Conservation (phyloP, 1,284 basidiomycete genomes). For the Phaffia rhodozyma region DNA sequence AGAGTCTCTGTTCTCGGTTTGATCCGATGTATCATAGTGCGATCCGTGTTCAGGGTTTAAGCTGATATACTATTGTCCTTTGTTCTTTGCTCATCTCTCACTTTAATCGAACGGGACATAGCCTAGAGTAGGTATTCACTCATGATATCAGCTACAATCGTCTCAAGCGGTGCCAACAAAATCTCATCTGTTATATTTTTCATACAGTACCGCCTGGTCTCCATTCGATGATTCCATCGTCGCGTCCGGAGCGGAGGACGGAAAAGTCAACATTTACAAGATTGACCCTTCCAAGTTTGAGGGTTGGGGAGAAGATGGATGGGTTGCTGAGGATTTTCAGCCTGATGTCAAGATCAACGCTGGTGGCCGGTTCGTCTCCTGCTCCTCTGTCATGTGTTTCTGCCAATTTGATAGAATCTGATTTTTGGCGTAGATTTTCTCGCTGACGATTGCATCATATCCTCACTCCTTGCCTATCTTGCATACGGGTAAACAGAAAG, state of each 20-base stretch:
- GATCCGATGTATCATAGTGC: not conserved
- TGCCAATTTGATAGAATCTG: not conserved
- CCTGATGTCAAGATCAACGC: slow-evolving; percentile 45
- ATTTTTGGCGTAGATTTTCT: not conserved
- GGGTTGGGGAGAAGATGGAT: slow-evolving; percentile 74
- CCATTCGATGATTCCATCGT: slow-evolving; percentile 86
- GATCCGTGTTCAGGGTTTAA: too few species aligned
- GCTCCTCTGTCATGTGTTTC: not conserved
- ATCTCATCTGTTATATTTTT: slow-evolving; percentile 41
- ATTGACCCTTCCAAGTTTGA: slow-evolving; percentile 59
- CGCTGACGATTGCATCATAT: not conserved
- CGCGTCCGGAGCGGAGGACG: slow-evolving; percentile 85
- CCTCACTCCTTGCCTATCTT: slow-evolving; percentile 35
- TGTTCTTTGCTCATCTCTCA: not conserved
- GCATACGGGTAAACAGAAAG: slow-evolving; percentile 67
- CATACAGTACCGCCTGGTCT: slow-evolving; percentile 73
- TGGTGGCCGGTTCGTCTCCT: slow-evolving; percentile 32
- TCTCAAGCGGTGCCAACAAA: slow-evolving; percentile 34
- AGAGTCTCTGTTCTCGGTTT: not conserved
- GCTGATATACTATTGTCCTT: too few species aligned
- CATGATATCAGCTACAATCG: too few species aligned
- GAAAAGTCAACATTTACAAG: slow-evolving; percentile 82
- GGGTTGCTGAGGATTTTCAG: slow-evolving; percentile 70
- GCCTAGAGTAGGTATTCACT: too few species aligned
- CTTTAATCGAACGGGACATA: too few species aligned